Percentiles rank a stretch among this genome's conserved stretches.
These are phyloP conservation scores for Phialophora expanda DNA, from an alignment of 2,329 filamentous ascomycete species.

Conservation along the genomic window DNA sequence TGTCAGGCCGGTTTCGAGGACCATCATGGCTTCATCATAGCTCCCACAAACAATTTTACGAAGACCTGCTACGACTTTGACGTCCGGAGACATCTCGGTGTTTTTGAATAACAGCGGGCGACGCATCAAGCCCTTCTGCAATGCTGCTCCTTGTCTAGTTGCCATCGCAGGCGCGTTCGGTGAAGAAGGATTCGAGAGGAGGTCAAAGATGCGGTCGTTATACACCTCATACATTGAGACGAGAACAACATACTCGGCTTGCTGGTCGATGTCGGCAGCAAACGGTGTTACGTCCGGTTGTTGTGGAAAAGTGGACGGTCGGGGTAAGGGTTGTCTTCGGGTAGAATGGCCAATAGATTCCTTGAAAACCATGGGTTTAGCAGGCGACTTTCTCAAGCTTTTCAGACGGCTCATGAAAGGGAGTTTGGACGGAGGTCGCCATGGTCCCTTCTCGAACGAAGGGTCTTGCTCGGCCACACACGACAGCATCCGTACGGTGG, in stretches of 20 bases:
- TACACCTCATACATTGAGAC: constrained; percentile 99
- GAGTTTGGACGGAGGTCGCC: constrained; percentile 42
- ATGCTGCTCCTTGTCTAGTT: constrained; percentile 53
- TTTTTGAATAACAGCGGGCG: constrained; percentile 87
- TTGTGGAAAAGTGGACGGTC: constrained; percentile 73
- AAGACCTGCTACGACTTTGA: constrained; percentile 92
- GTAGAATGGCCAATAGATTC: constrained; percentile 59
- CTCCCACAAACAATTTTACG: constrained; percentile 85
- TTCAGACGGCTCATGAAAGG: constrained; percentile 40
- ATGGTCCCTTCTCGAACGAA: constrained; percentile 28
- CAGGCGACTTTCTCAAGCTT: constrained; percentile 39
- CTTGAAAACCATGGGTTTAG: constrained; percentile 52
- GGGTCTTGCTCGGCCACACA: constrained; percentile 13
- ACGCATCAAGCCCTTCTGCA: constrained; percentile 71
- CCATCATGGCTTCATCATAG: constrained; percentile 82
- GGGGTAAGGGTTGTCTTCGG: constrained; percentile 66
- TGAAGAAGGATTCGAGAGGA: constrained; percentile 66
- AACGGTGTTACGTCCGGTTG: constrained; percentile 76
- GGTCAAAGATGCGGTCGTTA: constrained; percentile 96
- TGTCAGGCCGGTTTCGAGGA: constrained; percentile 85
- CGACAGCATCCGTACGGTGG: constrained; percentile 16
- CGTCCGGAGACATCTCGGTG: constrained; percentile 83
- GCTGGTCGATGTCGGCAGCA: constrained; percentile 67
- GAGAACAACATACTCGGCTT: constrained; percentile 82
- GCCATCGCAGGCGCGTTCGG: constrained; percentile 50